Evolutionary conservation across 495 filamentous ascomycete genomes (phyloP).

Genomic region (Rusavskia elegans): DNA sequence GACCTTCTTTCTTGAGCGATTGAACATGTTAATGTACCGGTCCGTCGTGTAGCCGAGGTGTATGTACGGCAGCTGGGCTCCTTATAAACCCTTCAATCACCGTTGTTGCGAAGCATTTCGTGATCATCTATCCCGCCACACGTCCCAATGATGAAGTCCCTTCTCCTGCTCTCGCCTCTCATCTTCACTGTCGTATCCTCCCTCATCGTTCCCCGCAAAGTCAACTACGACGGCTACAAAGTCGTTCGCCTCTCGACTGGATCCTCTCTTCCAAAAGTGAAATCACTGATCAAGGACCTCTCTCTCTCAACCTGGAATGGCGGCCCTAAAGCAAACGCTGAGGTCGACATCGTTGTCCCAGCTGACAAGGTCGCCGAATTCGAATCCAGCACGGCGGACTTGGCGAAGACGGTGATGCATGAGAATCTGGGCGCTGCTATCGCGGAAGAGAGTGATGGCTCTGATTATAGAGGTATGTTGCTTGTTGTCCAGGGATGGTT

Average conservation of each 20-base stretch:
- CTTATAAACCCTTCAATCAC: no score
- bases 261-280: constrained; percentile 10
- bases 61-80: no score
- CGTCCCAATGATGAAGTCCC: neutral
- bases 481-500: no score
- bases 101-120: no score
- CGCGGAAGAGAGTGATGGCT: constrained; percentile 17
- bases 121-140: no score
- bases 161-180: neutral
- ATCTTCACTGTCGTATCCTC: neutral
- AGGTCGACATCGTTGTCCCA: constrained; percentile 28
- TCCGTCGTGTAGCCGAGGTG: no score
- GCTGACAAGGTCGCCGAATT: constrained; percentile 21
- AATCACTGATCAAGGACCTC: constrained; percentile 8
- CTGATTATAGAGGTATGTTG: constrained; percentile 11
- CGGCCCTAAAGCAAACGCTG: constrained; percentile 13
- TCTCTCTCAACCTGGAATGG: constrained; percentile 17
- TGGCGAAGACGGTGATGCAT: constrained; percentile 23
- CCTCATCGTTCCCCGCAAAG: constrained; percentile 6
- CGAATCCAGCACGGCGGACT: constrained; percentile 15
- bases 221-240: constrained; percentile 29
- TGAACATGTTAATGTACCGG: no score
- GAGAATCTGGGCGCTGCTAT: constrained; percentile 29
- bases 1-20: no score
- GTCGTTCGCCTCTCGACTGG: constrained; percentile 23